phyloP scores from a whole-genome alignment of 495 filamentous ascomycete genomes.

The Ascodesmis nigricans region DNA sequence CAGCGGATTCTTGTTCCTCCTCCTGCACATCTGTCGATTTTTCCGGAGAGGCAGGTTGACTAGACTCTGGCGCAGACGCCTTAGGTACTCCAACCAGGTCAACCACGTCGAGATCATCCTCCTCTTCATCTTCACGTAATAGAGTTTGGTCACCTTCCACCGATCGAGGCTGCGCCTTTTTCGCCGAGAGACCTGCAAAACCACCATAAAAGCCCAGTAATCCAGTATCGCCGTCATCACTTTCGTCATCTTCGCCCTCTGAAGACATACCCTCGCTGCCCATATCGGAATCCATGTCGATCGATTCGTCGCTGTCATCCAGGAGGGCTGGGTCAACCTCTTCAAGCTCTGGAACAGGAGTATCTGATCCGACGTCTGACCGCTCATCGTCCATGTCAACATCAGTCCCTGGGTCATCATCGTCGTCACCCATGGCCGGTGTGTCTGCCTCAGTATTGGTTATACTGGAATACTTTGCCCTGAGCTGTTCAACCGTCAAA shows the following conservation, averaged over 20 bases:
- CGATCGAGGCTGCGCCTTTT: slow-evolving; percentile 3
- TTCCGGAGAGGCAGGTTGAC: too few species aligned
- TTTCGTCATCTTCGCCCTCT: slow-evolving; percentile 30
- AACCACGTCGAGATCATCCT: slow-evolving; percentile 16
- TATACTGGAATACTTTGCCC: slow-evolving; percentile 53
- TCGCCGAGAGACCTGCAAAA: slow-evolving; percentile 12
- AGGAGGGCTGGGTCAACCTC: slow-evolving; percentile 44
- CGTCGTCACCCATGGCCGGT: slow-evolving; percentile 4
- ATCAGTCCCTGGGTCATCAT: slow-evolving; percentile 5
- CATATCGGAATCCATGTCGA: slow-evolving; percentile 62
- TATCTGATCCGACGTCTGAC: slow-evolving; percentile 20
- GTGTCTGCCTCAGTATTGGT: slow-evolving; percentile 9
- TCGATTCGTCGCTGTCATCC: slow-evolving; percentile 60
- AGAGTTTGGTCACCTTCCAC: slow-evolving; percentile 15
- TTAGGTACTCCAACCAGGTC: neutral
- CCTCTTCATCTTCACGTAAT: slow-evolving; percentile 16
- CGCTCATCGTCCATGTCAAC: slow-evolving; percentile 7
- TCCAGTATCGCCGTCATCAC: slow-evolving; percentile 26
- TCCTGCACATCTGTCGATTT: slow-evolving; percentile 3
- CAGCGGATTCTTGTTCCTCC: too few species aligned
- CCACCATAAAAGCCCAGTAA: slow-evolving; percentile 43
- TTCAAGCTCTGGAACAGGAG: slow-evolving; percentile 29
- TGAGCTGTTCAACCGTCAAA: slow-evolving; percentile 58
- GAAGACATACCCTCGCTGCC: slow-evolving; percentile 28
- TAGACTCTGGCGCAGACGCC: too few species aligned